Base-by-base conservation (phyloP, 2,329 filamentous ascomycete species). In the Alternaria conjuncta region DNA sequence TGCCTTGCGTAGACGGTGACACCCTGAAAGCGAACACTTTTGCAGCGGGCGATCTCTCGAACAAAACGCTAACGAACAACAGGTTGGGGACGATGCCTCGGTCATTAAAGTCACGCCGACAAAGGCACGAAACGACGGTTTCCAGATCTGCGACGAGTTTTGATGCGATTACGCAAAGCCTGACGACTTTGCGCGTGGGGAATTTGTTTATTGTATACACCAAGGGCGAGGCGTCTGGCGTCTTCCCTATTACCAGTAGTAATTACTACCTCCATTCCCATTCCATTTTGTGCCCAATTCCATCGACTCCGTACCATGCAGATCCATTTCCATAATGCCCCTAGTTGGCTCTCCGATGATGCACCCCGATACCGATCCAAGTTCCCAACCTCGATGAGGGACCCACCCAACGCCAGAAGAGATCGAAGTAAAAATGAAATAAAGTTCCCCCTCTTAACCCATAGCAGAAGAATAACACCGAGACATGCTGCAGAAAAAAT, bases 81-180 rank as follows among this genome's bases (percentile, higher is more conserved):
- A 80, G 79, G 73, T 18, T 81, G 79, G 79, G 78, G 77, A 23
- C 72, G 76, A 45, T 81, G 79, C 65, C 65, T 81, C 36, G 65
- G 71, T 51, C 71, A 78, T 55, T 74, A 72, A 46, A 51, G 13
- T 53, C 20, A 10, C 21, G 20, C 49, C 30, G 15, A 12, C 36
- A 25, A 30, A 15, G 13, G 43, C 21, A 36, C 23, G n/a, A 49
- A 3, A 30, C 9, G 8, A 57, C 10, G 6, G 28, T 8, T n/a
- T 23, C 23, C 13, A 10, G 9, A 23, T 36, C 20, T 26, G 41
- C 21, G 41, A 45, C n/a, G n/a, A n/a, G 41, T 15, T 32, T 18
- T 43, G 36, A 15, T 45, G 26, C 26, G 20, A 36, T 41, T 28
- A 30, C 47, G 50, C 26, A 30, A 47, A 47, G n/a, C 49, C 23